Base-by-base conservation (phyloP, 2,329 filamentous ascomycete genomes). In the Ophiocordyceps robertsii region DNA sequence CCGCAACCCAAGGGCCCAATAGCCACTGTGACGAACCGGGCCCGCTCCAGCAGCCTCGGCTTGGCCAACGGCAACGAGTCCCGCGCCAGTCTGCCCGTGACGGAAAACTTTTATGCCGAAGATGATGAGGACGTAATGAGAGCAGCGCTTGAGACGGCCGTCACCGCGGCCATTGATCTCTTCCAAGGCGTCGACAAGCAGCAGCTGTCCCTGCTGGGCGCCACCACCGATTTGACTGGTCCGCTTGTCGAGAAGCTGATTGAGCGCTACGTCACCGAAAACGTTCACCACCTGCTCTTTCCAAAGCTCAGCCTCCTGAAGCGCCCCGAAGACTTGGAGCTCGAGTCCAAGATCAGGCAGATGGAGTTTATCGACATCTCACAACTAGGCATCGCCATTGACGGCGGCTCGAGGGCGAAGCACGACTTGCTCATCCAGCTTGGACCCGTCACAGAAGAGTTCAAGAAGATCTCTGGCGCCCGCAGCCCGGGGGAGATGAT, bases 151-250 rank as follows among this genome's bases (percentile, higher is more conserved):
- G 92, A 98, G 62, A 93, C 85, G 2, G 89, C 90, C 2, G 85
- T 98, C 11, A 95, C 87, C 10, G 77, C 84, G 10, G 92, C 89
- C 0, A 96, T 98, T 50, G 92, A 98, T 55, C 72, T 96, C 1
- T 98, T 98, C 51, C 90, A 96, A 54, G 80, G 81, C 46, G 90
- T 98, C 6, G 92, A 98, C 58, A 95, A 95, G 59, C 86, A 94
- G 54, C 92, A 96, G 54, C 68, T 98, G 27, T 95, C 90, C 3
- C 72, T 94, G 31, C 71, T 98, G 5, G 92, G 89, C 16, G 85
- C 89, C 5, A 95, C 88, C 1, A 98, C 93, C 2, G 88, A 95
- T 56, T 66, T 98, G 41, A 96, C 92, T 0, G 90, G 92, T 0
- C 86, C 89, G 1, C 67, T 93, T 9, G 89, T 98, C 1, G 93